A percentile compares a stretch with the other conserved stretches of the same genome.
phyloP scores from a whole-genome alignment of 345 rosid genomes.

The Combretum micranthum region DNA sequence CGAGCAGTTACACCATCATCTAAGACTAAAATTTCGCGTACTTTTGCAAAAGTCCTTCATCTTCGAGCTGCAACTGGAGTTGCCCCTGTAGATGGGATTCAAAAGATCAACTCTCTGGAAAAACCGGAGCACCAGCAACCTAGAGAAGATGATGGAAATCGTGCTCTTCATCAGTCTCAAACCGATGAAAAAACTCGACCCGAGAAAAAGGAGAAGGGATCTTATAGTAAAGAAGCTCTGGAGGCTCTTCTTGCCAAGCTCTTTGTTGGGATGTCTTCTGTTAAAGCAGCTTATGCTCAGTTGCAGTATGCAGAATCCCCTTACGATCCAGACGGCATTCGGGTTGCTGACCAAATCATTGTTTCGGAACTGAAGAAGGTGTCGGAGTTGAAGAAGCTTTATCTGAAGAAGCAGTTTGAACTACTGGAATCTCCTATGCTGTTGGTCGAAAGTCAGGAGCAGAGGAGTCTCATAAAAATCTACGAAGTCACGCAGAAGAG shows the following conservation, averaged over 20 bases:
- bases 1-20: not conserved
- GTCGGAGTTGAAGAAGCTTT: conserved; percentile 60
- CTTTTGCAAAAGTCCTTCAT: conserved; percentile 59
- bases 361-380: conserved; percentile 56
- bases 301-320: conserved; percentile 80
- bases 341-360: conserved; percentile 65
- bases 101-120: conserved; percentile 1
- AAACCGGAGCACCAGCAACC: not conserved
- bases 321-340: conserved; percentile 57
- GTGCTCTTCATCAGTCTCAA: not conserved
- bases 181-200: not conserved
- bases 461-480: conserved; percentile 75
- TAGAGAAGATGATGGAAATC: conserved; percentile 3
- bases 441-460: conserved; percentile 82
- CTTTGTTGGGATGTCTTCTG: conserved; percentile 64
- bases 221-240: conserved; percentile 24
- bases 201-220: not conserved
- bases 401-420: conserved; percentile 52
- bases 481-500: conserved; percentile 70
- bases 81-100: conserved; percentile 57
- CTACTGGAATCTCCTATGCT: conserved; percentile 57
- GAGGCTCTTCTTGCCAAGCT: conserved; percentile 68
- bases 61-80: conserved; percentile 48
- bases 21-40: conserved; percentile 17
- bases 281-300: conserved; percentile 86